Conservation (phyloP, 2,329 filamentous ascomycete species). For the Byssothecium circinans region DNA sequence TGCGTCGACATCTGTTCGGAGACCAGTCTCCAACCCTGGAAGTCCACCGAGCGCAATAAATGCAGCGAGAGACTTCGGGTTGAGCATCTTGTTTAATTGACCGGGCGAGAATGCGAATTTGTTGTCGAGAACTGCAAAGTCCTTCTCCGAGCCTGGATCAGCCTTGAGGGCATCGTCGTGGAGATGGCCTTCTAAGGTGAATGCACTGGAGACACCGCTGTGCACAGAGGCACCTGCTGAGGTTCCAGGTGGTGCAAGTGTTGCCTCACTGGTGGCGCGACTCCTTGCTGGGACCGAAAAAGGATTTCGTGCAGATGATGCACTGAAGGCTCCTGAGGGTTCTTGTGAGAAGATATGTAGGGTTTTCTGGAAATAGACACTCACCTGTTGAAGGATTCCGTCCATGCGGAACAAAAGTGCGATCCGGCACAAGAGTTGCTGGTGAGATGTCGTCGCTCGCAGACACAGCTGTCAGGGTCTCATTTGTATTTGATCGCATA, state of each 20-base stretch:
- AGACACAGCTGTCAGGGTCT: slow-evolving; percentile 19
- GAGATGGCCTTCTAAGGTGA: slow-evolving; percentile 24
- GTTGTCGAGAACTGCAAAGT: slow-evolving; percentile 41
- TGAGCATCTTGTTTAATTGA: slow-evolving; percentile 56
- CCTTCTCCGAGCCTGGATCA: slow-evolving; percentile 23
- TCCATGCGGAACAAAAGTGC: slow-evolving; percentile 16
- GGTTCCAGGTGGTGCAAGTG: slow-evolving; percentile 21
- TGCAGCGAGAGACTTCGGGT: slow-evolving; percentile 50
- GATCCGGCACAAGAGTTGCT: slow-evolving; percentile 24
- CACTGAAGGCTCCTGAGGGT: slow-evolving; percentile 9
- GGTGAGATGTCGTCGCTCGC: slow-evolving; percentile 21
- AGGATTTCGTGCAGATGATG: slow-evolving; percentile 14
- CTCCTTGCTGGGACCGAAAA: slow-evolving; percentile 12
- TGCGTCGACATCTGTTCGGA: slow-evolving; percentile 50
- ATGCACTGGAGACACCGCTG: slow-evolving; percentile 17
- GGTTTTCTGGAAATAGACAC: neutral
- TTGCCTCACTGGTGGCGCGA: slow-evolving; percentile 27
- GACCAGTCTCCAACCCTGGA: slow-evolving; percentile 52
- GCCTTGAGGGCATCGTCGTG: slow-evolving; percentile 27
- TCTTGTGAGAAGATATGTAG: neutral
- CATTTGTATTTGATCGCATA: slow-evolving; percentile 20
- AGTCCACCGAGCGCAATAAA: slow-evolving; percentile 57
- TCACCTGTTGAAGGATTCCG: slow-evolving; percentile 20
- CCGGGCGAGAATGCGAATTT: slow-evolving; percentile 57
- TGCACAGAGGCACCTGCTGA: slow-evolving; percentile 23